Evolutionary conservation across 2,329 filamentous ascomycete genomes (phyloP).

Genomic region (Diaporthe sp.): DNA sequence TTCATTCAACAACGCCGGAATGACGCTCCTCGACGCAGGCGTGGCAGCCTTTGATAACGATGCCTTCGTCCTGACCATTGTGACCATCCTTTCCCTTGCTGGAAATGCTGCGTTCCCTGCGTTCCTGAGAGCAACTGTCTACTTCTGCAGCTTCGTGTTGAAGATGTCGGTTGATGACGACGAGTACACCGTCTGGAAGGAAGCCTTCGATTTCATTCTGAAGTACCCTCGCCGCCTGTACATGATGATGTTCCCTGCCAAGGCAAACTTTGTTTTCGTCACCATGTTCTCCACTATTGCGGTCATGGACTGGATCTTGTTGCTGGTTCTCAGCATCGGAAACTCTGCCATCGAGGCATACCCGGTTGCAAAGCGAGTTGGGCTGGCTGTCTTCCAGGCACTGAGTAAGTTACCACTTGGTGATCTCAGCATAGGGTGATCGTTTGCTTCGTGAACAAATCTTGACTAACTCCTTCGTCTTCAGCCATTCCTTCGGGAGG

Average conservation of each 20-base stretch:
- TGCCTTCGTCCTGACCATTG: constrained; percentile 44
- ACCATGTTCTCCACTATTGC: constrained; percentile 58
- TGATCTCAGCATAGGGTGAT: too few relatives aligned
- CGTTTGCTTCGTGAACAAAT: too few relatives aligned
- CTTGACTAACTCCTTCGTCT: neutral
- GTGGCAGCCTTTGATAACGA: constrained; percentile 58
- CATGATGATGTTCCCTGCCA: constrained; percentile 71
- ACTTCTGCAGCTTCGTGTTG: constrained; percentile 33
- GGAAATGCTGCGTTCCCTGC: constrained; percentile 65
- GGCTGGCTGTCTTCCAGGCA: constrained; percentile 65
- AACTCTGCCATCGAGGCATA: constrained; percentile 57
- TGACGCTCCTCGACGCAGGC: constrained; percentile 65
- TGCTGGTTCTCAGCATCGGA: constrained; percentile 63
- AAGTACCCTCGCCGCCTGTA: constrained; percentile 68
- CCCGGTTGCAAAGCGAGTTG: constrained; percentile 55
- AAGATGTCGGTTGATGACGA: constrained; percentile 46
- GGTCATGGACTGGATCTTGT: constrained; percentile 62
- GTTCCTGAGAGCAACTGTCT: constrained; percentile 51
- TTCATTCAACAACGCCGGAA: constrained; percentile 69
- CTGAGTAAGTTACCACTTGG: constrained; percentile 23
- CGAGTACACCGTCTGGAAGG: constrained; percentile 49
- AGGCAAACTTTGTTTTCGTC: constrained; percentile 61
- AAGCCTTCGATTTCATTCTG: constrained; percentile 60
- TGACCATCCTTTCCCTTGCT: constrained; percentile 50
- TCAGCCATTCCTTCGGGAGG: constrained; percentile 61